Evolutionary conservation across 352 stramenopile species (phyloP).

Genomic region (Plasmopara muralis): DNA sequence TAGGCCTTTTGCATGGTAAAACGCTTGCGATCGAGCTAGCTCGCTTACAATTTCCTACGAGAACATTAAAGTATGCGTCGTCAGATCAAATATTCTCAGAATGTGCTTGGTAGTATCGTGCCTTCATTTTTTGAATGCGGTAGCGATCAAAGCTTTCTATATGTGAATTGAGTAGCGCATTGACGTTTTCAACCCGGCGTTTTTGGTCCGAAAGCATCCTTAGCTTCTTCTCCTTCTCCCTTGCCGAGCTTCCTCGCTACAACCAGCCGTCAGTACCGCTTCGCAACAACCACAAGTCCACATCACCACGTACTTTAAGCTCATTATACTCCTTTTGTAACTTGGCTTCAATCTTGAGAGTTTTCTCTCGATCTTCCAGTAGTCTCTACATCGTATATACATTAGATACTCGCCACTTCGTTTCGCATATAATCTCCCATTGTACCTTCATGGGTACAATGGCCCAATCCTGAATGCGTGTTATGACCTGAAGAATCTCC

Average conservation of each 20-base stretch:
- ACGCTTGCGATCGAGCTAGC: constrained; percentile 61
- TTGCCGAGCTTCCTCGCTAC: constrained; percentile 39
- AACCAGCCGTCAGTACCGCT: constrained; percentile 4
- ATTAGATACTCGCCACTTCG: not conserved
- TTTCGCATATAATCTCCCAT: not conserved
- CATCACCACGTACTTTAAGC: constrained; percentile 26
- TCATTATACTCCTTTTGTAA: constrained; percentile 77
- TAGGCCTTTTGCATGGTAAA: constrained; percentile 72
- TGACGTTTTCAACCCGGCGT: constrained; percentile 78
- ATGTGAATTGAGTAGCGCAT: constrained; percentile 62
- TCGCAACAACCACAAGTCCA: not conserved
- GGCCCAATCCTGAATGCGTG: constrained; percentile 79
- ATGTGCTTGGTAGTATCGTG: constrained; percentile 6
- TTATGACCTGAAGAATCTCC: constrained; percentile 60
- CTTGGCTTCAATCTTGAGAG: constrained; percentile 68
- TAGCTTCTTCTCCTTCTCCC: constrained; percentile 76
- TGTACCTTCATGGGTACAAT: constrained; percentile 74
- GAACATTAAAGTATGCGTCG: not conserved
- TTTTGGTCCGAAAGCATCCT: constrained; percentile 79
- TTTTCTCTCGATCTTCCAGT: constrained; percentile 78
- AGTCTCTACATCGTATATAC: constrained; percentile 31
- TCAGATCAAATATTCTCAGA: not conserved
- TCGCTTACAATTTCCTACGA: constrained; percentile 66
- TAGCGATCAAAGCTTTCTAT: constrained; percentile 69
- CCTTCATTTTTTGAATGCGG: constrained; percentile 74